These are phyloP conservation scores for Colletotrichum liaoningense DNA, from an alignment of 2,329 filamentous ascomycete species.

Conservation along the genomic window DNA sequence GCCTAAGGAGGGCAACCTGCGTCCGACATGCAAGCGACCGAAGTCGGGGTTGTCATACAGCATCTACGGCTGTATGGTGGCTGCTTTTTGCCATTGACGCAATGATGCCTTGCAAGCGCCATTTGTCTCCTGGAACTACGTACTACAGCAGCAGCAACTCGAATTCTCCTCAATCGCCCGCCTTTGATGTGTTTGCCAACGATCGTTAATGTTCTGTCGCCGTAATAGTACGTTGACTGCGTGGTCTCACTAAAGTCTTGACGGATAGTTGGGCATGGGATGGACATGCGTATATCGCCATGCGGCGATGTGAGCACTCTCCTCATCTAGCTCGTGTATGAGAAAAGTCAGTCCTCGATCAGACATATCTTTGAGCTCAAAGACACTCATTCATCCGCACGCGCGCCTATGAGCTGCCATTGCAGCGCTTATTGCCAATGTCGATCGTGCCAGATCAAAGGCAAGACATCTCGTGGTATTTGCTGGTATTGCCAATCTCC, in stretches of 20 bases:
- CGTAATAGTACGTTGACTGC: neutral
- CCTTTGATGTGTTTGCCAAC: neutral
- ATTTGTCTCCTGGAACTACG: neutral
- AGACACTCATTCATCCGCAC: neutral
- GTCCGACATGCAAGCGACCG: slow-evolving; percentile 17
- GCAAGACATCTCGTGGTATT: neutral
- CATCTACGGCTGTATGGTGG: neutral
- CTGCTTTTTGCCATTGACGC: neutral
- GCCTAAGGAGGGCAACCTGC: neutral
- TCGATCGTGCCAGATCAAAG: neutral
- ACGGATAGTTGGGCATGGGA: neutral
- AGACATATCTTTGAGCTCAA: neutral
- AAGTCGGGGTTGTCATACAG: neutral
- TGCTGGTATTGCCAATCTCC: neutral
- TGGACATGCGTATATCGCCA: neutral
- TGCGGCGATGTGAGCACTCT: neutral
- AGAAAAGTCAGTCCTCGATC: too few relatives aligned
- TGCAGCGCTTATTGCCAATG: neutral
- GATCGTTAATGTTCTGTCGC: neutral
- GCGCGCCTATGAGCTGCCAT: neutral
- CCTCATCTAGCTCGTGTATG: too few relatives aligned
- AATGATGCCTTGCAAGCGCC: neutral
- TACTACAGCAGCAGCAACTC: neutral
- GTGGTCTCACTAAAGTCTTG: neutral
- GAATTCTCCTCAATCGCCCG: neutral